Base-by-base conservation (phyloP, 805 yeast species). In the Ogataea nakhonphanomensis region DNA sequence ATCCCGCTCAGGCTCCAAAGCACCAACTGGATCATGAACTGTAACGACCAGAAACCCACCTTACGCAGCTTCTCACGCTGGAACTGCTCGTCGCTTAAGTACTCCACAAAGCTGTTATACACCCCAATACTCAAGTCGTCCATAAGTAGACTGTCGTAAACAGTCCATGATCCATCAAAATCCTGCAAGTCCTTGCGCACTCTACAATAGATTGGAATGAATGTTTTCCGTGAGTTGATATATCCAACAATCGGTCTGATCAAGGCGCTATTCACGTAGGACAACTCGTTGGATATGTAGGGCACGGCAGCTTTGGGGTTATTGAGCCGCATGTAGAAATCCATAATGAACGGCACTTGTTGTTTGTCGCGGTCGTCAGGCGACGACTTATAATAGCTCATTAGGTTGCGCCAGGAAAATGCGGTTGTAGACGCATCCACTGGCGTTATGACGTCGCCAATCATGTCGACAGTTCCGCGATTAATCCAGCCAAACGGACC, bases 401-500 rank as follows among this genome's bases (percentile, higher is more conserved):
- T 65, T n/a, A 79, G 62, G 44, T 78, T 83, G 12, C 62, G 53
- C 39, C 71, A 57, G 34, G 66, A 58, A 30, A 56, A 40, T 25
- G 76, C 74, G 30, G 71, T 70, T 37, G 77, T 80, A 6, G 58
- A 47, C 10, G 48, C 49, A 30, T 59, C 54, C 27, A 53, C 51
- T 0, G 95, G 95, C 2, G 89, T 79, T 73, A 81, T 77, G 12
- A 91, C 78, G 57, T 93, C 97, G 7, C 96, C 97, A 48, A 87
- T 67, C 81, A 93, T 82, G 61, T 93, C 97, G 15, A 91, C 98
- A 37, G 79, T 79, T 10, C 99, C 99, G 46, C 77, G 74, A 5
- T 87, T 79, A 41, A 93, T 91, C 99, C 99, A 93, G 6, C 98
- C 97, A 62, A 93, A 88, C 9, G 98, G 96, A 0, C 99, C 99